Evolutionary conservation across 768 basidiomycete species (phyloP), one percentile per base, ranked within the genome.

Genomic region (Lepiota venenata): DNA sequence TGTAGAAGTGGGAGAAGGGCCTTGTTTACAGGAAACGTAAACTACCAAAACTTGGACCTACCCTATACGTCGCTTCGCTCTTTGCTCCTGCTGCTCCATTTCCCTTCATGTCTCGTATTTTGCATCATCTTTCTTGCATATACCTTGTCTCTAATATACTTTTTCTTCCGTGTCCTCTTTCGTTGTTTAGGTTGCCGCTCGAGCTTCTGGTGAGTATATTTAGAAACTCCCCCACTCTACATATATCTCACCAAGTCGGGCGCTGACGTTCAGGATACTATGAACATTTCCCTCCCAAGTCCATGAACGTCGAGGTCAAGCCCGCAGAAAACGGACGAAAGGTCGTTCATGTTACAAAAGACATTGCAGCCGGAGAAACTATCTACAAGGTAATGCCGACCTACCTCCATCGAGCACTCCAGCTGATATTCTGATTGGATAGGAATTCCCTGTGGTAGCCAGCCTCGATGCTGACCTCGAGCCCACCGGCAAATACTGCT

Each of bases 391-490:
- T 84, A 55, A 57, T 37, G 42, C 25, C 25, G 25, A 32, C 39
- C 42, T 14, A 4, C 18, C n/a, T 40, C 7, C 45, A 11, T n/a
- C 29, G 35, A 14, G 11, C 43, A 46, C 50, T 50, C 37, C 21
- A 49, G 15, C 56, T 58, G 35, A 45, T 49, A 29, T 57, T 52
- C 2, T 50, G 14, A 25, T 51, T 32, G 32, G 21, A n/a, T 60
- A 93, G 91, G 91, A 93, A 74, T 72, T 77, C 57, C 87, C 91
- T 6, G 74, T 91, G 16, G 82, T 88, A 37, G 72, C 87, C 10
- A 83, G 74, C 25, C 80, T 93, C 18, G 91, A 93, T 61, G 62
- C 72, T 0, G 91, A 93, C 60, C 72, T 93, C 16, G 80, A 87
- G 68, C 72, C 74, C 36, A 78, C 80, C 47, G 85, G 85, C 18